Evolutionary conservation across 192 early-diverging fungal species (phyloP).

Genomic region (Endogone sp.): DNA sequence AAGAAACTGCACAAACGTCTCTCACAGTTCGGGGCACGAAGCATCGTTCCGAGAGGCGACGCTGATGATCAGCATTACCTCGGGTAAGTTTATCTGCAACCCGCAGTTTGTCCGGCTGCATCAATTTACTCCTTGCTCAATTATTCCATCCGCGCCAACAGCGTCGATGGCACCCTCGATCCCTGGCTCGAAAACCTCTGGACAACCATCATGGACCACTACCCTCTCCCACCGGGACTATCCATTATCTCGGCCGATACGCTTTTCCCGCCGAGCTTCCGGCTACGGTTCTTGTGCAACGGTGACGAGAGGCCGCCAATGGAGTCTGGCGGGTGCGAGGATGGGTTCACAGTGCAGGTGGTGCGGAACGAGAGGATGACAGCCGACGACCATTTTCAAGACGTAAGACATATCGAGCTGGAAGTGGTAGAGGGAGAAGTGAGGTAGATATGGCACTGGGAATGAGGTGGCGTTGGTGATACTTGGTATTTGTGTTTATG

Average conservation of each 20-base stretch:
- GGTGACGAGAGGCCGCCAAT: not conserved
- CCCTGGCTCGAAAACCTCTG: conserved; percentile 86
- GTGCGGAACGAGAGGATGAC: conserved; percentile 70
- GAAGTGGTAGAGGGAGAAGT: conserved; percentile 23
- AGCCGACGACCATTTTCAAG: conserved; percentile 79
- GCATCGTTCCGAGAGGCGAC: conserved; percentile 70
- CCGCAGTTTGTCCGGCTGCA: too few relatives aligned
- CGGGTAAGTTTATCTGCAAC: conserved; percentile 65
- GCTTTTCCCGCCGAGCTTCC: conserved; percentile 30
- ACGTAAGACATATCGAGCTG: conserved; percentile 85
- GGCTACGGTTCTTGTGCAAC: not conserved
- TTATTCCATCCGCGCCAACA: conserved; percentile 11
- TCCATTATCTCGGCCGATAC: conserved; percentile 49
- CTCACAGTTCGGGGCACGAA: conserved; percentile 75
- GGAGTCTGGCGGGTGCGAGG: not conserved
- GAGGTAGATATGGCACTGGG: conserved; percentile 3
- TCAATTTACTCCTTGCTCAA: not conserved
- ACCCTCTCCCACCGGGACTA: conserved; percentile 55
- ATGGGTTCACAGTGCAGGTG: conserved; percentile 27
- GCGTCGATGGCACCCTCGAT: conserved; percentile 80
- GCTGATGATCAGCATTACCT: conserved; percentile 97
- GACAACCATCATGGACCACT: conserved; percentile 52
- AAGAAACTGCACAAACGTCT: conserved; percentile 89
- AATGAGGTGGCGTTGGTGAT: not conserved
- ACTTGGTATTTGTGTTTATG: not conserved